These are phyloP conservation scores for Exophiala lecanii-corni DNA, from an alignment of 2,329 filamentous ascomycete species.

Conservation along the genomic window DNA sequence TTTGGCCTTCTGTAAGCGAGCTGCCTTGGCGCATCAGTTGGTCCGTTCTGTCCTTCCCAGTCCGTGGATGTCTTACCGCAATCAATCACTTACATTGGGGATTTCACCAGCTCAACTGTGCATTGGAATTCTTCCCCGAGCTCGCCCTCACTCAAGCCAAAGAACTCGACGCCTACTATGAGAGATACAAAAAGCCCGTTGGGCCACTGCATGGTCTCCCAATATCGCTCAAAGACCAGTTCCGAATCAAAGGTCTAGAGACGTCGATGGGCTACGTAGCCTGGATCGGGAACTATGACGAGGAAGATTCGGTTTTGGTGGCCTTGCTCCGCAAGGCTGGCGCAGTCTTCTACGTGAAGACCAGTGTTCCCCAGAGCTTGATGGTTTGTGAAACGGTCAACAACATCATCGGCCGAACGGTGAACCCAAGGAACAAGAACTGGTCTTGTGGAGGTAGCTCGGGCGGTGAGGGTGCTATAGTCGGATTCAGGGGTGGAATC, in stretches of 20 bases:
- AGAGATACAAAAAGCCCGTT: slow-evolving; percentile 28
- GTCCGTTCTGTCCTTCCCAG: slow-evolving; percentile 41
- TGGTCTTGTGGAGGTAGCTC: slow-evolving; percentile 50
- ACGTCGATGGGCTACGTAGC: slow-evolving; percentile 59
- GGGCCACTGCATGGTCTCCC: slow-evolving; percentile 61
- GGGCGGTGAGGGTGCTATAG: slow-evolving; percentile 53
- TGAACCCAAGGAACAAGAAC: slow-evolving; percentile 49
- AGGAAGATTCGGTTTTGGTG: slow-evolving; percentile 24
- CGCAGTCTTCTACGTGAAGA: slow-evolving; percentile 50
- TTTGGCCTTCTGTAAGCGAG: slow-evolving; percentile 39
- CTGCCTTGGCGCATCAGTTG: slow-evolving; percentile 35
- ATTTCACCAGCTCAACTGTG: slow-evolving; percentile 11
- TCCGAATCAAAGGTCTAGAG: slow-evolving; percentile 45
- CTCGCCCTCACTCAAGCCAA: slow-evolving; percentile 48
- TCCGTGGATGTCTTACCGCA: slow-evolving; percentile 32
- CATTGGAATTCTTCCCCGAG: slow-evolving; percentile 44
- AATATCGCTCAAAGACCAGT: slow-evolving; percentile 48
- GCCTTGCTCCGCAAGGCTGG: slow-evolving; percentile 33
- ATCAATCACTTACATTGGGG: neutral
- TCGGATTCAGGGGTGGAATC: slow-evolving; percentile 49
- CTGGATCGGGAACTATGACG: slow-evolving; percentile 45
- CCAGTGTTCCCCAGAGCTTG: slow-evolving; percentile 47
- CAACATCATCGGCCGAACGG: slow-evolving; percentile 54
- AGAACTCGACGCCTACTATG: slow-evolving; percentile 52
- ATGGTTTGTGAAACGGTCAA: slow-evolving; percentile 55